Evolutionary conservation across 23 red algal genomes (phyloP).

Genomic region (Agarophyton chilense): DNA sequence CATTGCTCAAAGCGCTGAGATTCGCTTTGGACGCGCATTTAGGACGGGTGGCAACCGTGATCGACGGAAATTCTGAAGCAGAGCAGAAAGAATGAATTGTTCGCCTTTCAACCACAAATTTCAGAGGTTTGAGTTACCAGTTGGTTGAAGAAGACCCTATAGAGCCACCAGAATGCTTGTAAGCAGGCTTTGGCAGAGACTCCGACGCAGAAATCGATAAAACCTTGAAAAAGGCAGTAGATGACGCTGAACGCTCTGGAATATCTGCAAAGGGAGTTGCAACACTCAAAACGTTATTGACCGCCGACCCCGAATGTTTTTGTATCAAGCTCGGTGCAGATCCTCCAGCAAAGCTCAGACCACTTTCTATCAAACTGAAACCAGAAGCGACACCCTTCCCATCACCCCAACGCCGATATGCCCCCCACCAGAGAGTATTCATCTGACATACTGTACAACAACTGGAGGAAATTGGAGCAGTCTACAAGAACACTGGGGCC

Average conservation of each 20-base stretch:
- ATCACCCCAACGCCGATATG: background rate
- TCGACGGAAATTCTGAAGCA: background rate
- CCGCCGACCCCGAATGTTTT: background rate
- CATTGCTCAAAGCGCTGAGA: slow-evolving; percentile 1
- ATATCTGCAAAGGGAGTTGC: background rate
- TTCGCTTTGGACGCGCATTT: slow-evolving; percentile 4
- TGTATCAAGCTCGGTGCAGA: slow-evolving; percentile 22
- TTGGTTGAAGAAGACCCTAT: background rate
- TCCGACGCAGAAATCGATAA: background rate
- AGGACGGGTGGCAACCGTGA: background rate
- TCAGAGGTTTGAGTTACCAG: background rate
- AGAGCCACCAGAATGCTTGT: slow-evolving; percentile 9
- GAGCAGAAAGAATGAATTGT: background rate
- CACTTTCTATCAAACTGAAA: slow-evolving; percentile 1
- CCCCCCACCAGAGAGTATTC: background rate
- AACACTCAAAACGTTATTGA: background rate
- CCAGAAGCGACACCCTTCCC: background rate
- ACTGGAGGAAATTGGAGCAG: slow-evolving; percentile 22
- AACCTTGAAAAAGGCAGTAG: background rate
- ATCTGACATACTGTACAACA: slow-evolving; percentile 1
- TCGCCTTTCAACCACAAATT: background rate
- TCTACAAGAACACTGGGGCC: slow-evolving; percentile 14
- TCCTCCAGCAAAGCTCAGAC: slow-evolving; percentile 13
- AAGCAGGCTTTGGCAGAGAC: too few species aligned
- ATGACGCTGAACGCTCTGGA: background rate